phyloP scores from a whole-genome alignment of 805 yeast species.

The Komagataella mondaviorum region DNA sequence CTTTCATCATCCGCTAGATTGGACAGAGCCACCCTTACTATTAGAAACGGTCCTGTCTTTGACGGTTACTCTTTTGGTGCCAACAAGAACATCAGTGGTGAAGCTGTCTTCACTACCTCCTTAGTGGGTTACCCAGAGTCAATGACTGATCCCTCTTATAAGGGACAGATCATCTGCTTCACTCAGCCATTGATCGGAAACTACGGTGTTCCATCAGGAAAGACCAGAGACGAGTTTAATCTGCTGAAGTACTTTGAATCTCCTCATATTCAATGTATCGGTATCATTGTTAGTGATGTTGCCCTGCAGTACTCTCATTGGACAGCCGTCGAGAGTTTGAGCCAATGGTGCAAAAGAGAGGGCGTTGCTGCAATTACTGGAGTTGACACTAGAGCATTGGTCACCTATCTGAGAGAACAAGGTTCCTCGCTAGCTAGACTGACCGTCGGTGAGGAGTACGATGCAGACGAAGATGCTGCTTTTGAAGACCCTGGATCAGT shows the following conservation, averaged over 20 bases:
- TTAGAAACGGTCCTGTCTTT: conserved; percentile 88
- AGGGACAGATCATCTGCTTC: conserved; percentile 92
- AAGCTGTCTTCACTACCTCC: conserved; percentile 95
- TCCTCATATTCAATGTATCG: conserved; percentile 85
- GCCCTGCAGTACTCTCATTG: conserved; percentile 97
- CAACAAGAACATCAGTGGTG: conserved; percentile 83
- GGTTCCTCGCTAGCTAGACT: conserved; percentile 91
- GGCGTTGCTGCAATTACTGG: conserved; percentile 96
- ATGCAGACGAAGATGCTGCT: conserved; percentile 84
- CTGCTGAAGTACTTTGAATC: conserved; percentile 85
- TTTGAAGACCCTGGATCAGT: conserved; percentile 82
- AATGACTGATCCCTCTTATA: conserved; percentile 97
- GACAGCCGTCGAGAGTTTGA: conserved; percentile 95
- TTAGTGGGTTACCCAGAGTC: conserved; percentile 98
- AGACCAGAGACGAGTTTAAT: conserved; percentile 70
- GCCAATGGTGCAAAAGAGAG: conserved; percentile 93
- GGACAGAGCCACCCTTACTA: conserved; percentile 80
- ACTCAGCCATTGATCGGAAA: conserved; percentile 97
- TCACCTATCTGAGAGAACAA: conserved; percentile 84
- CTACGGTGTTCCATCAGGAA: conserved; percentile 91
- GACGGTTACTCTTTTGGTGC: conserved; percentile 95
- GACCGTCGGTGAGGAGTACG: conserved; percentile 82
- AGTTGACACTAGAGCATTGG: conserved; percentile 93
- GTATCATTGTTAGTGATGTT: conserved; percentile 91
- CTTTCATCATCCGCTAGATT: conserved; percentile 20